Base-by-base conservation (phyloP, 148 eudicot species). In the Fallopia convolvulus region DNA sequence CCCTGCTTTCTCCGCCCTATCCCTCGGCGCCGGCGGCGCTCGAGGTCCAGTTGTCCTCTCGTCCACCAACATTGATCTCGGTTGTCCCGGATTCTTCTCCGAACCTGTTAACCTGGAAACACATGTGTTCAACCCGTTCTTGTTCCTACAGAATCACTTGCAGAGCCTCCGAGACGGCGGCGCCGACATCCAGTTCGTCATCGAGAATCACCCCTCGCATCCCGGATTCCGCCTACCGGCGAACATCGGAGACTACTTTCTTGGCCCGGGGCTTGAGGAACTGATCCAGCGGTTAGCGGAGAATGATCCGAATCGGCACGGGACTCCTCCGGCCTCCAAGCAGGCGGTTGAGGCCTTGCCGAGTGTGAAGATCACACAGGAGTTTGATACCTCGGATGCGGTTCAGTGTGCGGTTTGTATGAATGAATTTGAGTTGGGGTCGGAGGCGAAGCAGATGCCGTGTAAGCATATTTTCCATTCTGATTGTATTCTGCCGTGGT, bases 181-280 rank as follows among this genome's bases (percentile, higher is more conserved):
- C 0, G 85, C 87, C 6, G 82, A 84, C 49, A 52, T 87, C 12
- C 85, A 87, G 75, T 80, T 87, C 53, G 86, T 87, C 0, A n/a
- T 84, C 14, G 84, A 79, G 12, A 83, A 81, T 17, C 75, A 81
- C 14, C 44, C 75, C 12, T 72, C 81, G 0, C 75, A 60, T 33
- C 77, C 74, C 0, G 82, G 71, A n/a, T 81, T 79, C 20, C 79
- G 88, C 4, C 44, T 83, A 2, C 88, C 84, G 6, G n/a, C 79
- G 11, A 92, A 87, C 80, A 44, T 92, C 0, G 93, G 93, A 42
- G 97, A 92, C 70, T 92, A 90, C 50, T 88, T 89, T 55, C 46
- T 87, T 0, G 97, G 97, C 0, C 89, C 91, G 2, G 97, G 97
- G 3, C 76, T 90, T 17, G 96, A 93, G 65, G 88, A 89, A 23